Evolutionary conservation across 2,329 filamentous ascomycete genomes (phyloP), one percentile per base, ranked within the genome.

Genomic region (Penicillium sclerotigenum): DNA sequence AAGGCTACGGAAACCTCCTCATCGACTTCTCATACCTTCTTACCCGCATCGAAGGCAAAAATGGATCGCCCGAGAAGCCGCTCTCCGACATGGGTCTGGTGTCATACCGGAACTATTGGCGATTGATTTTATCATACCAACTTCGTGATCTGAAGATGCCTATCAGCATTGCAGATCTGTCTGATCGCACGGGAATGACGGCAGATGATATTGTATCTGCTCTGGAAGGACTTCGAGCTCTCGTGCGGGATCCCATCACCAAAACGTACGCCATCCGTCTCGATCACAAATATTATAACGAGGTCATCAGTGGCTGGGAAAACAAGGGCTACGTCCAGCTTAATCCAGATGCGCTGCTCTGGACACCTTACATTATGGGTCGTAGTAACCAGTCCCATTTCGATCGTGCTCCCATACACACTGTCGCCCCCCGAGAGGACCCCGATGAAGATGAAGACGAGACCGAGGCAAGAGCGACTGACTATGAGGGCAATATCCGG

Each of bases 21-120:
- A 99, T 99, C 65, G 94, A 99, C 71, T 99, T 99, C 72, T 99
- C 94, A 1, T 99, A 99, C 70, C 86, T 99, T 7, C 83, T 99
- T 45, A 97, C 95, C 0, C 86, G 91, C 49, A 90, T 95, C 1
- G 94, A 99, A 75, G 84, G 87, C 66, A 96, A 97, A 74, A 95
- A 91, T 0, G 94, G 94, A 10, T 97, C 93, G 1, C 94, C 94
- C 0, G 94, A 99, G 73, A 99, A 99, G 74, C 94, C 94, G 0
- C 81, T 99, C 4, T 97, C 94, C 0, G 94, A 99, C 70, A 97
- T 99, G 91, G 94, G 94, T 3, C 77, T 99, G 37, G 93, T 97
- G 4, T 97, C 93, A 2, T 99, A 99, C 71, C 86, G 94, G 42
- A 97, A 96, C 67, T 99, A 99, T 73, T 99, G 94, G 94, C 87